These are phyloP conservation scores for Achaetomium macrosporum DNA, from an alignment of 2,329 filamentous ascomycete genomes.

Conservation along the genomic window DNA sequence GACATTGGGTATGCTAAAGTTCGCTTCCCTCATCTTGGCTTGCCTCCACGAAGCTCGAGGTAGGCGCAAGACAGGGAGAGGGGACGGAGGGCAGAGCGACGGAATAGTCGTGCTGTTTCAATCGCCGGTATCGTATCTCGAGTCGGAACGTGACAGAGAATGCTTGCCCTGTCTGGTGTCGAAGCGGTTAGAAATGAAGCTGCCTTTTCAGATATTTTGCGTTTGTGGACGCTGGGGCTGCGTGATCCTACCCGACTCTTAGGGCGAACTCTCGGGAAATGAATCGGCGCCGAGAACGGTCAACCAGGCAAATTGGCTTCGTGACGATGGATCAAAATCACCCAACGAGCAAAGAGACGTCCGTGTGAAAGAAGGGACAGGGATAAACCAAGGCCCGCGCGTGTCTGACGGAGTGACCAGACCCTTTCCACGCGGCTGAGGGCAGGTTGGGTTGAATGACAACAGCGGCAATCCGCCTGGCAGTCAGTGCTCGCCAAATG, in stretches of 20 bases:
- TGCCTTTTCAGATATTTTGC: slow-evolving; percentile 17
- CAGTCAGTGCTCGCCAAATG: slow-evolving; percentile 24
- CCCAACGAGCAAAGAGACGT: background rate
- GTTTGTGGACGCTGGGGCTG: slow-evolving; percentile 11
- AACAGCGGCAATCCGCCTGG: slow-evolving; percentile 13
- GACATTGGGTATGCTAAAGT: slow-evolving; percentile 98
- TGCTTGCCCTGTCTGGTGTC: slow-evolving; percentile 10
- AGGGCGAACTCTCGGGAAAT: slow-evolving; percentile 9
- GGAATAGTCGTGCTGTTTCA: slow-evolving; percentile 5
- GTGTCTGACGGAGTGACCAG: background rate
- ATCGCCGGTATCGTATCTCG: slow-evolving; percentile 4
- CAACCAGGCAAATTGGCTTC: background rate
- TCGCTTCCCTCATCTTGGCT: slow-evolving; percentile 92
- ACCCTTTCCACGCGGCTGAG: background rate
- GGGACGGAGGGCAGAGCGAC: background rate
- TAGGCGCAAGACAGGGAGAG: slow-evolving; percentile 25
- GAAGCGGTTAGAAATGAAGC: slow-evolving; percentile 19
- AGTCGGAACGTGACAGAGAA: slow-evolving; percentile 3
- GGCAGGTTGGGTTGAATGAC: slow-evolving; percentile 13
- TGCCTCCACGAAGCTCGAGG: slow-evolving; percentile 26
- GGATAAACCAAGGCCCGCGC: background rate
- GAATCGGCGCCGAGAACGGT: slow-evolving; percentile 8
- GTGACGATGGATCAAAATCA: background rate
- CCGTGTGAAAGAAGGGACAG: background rate
- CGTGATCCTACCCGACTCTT: slow-evolving; percentile 10